A percentile compares a stretch with the other conserved stretches of the same genome.
These are phyloP conservation scores for Crithidia bombi DNA, from an alignment of 208 protist genomes.

Conservation along the genomic window DNA sequence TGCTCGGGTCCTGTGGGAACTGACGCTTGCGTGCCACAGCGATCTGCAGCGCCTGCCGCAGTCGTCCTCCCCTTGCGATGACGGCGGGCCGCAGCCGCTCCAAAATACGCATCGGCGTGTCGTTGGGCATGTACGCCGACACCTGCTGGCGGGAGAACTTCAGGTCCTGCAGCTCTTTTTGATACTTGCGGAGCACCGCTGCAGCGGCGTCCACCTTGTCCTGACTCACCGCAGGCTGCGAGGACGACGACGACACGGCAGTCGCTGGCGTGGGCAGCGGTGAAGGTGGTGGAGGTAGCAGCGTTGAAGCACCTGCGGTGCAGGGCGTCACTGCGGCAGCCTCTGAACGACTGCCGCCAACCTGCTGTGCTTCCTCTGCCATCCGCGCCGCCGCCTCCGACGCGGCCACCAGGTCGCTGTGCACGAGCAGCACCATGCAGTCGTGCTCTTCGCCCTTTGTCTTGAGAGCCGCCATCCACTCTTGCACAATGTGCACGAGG, in stretches of 20 bases:
- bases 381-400: constrained; percentile 22
- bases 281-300: background rate
- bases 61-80: constrained; percentile 28
- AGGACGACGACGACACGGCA: no score
- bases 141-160: constrained; percentile 72
- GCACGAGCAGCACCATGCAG: constrained; percentile 55
- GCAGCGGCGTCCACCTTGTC: constrained; percentile 46
- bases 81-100: constrained; percentile 65
- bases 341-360: background rate
- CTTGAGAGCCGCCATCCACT: constrained; percentile 63
- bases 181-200: constrained; percentile 62
- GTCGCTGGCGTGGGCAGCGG: no score
- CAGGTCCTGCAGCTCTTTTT: constrained; percentile 61
- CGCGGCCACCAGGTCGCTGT: constrained; percentile 56
- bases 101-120: constrained; percentile 63
- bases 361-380: constrained; percentile 23
- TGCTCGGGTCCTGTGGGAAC: constrained; percentile 35
- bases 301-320: background rate
- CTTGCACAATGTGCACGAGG: constrained; percentile 53
- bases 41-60: constrained; percentile 41
- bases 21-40: constrained; percentile 32
- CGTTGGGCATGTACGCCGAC: constrained; percentile 66
- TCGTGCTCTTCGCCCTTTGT: constrained; percentile 49
- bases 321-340: background rate
- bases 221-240: constrained; percentile 29